Evolutionary conservation across 257 asterid species (phyloP), one percentile per base, ranked within the genome.

Genomic region (Datura wrightii): DNA sequence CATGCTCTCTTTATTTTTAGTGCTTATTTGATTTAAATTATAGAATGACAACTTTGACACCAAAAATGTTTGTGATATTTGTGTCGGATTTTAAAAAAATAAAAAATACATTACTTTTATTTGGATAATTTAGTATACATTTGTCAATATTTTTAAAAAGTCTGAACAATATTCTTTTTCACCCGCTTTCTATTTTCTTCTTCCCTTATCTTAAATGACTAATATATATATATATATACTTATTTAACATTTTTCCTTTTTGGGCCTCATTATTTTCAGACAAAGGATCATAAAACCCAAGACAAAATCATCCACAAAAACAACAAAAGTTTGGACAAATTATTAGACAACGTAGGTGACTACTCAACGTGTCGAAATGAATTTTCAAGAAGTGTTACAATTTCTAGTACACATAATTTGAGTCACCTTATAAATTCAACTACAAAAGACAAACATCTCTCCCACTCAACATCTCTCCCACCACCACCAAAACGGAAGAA

Each of bases 391-490:
- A 81, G 76, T 19, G 55, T 74, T 24, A 48, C 82, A 0, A 76
- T 76, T 50, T 50, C 82, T 50, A 31, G 46, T 50, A n/a, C 55
- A 9, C 56, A n/a, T 80, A 83, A 82, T 54, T 14, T 36, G 46
- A 67, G 42, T 8, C 54, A 74, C 2, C 4, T 66, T n/a, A 58
- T 39, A 36, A 36, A 8, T 8, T 18, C 83, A 36, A 71, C 31
- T 24, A 24, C 76, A 31, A 79, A 52, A 50, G 42, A 67, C 62
- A 81, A 85, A 48, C 24, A 41, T 2, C 31, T 84, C 2, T 10
- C 83, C 5, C 86, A 79, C 55, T 87, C 89, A 5, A 13, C 44
- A 74, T 83, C 90, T 6, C 55, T 83, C 46, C 86, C 90, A 6
- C 82, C 31, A 24, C 31, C 84, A 54, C 42, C 19, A 39, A 36